A percentile compares a stretch with the other conserved stretches of the same genome.
phyloP scores from a whole-genome alignment of 495 filamentous ascomycete genomes.

The Recurvomyces mirabilis region DNA sequence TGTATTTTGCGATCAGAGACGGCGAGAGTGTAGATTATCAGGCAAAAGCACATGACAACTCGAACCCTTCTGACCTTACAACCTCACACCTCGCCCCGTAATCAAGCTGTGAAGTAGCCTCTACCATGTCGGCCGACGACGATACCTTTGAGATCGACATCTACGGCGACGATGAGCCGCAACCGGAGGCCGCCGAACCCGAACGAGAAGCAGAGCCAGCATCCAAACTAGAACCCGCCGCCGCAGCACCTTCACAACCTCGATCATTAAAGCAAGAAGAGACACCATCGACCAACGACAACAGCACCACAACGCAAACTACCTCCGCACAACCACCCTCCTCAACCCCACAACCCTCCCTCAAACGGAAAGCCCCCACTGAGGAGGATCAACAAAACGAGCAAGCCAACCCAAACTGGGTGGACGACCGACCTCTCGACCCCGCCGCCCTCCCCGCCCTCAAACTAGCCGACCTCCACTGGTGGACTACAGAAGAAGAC shows the following conservation, averaged over 20 bases:
- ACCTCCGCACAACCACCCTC: slow-evolving; percentile 8
- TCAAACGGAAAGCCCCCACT: slow-evolving; percentile 28
- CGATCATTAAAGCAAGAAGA: too few relatives aligned
- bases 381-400: slow-evolving; percentile 27
- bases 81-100: neutral
- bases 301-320: slow-evolving; percentile 9
- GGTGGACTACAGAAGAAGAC: slow-evolving; percentile 96
- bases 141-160: slow-evolving; percentile 98
- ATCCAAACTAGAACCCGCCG: too few relatives aligned
- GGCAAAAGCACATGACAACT: neutral
- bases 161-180: slow-evolving; percentile 62
- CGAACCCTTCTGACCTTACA: neutral
- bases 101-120: neutral
- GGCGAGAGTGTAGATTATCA: slow-evolving; percentile 1
- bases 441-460: slow-evolving; percentile 73
- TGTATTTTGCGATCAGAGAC: neutral
- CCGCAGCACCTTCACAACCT: neutral
- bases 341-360: slow-evolving; percentile 26
- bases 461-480: slow-evolving; percentile 76
- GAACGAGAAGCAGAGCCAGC: slow-evolving; percentile 8
- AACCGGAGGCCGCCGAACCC: slow-evolving; percentile 26
- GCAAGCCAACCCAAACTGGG: slow-evolving; percentile 35
- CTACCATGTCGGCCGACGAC: slow-evolving; percentile 61
- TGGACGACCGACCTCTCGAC: slow-evolving; percentile 67
- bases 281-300: slow-evolving; percentile 7